Percentiles rank a stretch among this genome's conserved stretches.
Conservation (phyloP, 2,329 filamentous ascomycete species). For the Verticillium albo-atrum region DNA sequence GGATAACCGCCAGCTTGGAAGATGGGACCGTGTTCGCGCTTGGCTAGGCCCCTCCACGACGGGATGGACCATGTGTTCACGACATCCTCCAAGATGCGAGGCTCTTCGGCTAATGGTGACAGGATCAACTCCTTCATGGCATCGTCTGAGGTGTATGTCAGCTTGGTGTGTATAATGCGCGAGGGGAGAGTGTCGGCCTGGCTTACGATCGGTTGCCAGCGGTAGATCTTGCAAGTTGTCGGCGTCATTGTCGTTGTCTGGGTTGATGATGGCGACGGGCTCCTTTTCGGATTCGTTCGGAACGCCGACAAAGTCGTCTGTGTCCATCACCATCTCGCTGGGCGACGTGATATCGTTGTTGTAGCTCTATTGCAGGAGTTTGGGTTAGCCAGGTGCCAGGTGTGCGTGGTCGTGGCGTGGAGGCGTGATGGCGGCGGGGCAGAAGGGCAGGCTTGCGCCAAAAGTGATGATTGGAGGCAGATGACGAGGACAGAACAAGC, state of each 20-base stretch:
- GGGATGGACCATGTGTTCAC: slow-evolving; percentile 84
- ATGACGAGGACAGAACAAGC: not conserved
- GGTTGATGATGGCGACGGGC: slow-evolving; percentile 49
- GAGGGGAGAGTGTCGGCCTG: not conserved
- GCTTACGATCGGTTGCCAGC: slow-evolving; percentile 49
- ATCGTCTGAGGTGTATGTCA: slow-evolving; percentile 53
- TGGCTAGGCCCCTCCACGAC: slow-evolving; percentile 70
- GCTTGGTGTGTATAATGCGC: slow-evolving; percentile 3
- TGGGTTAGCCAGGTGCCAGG: slow-evolving; percentile 8
- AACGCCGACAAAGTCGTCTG: slow-evolving; percentile 49
- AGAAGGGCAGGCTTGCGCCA: not conserved
- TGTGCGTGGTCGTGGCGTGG: not conserved
- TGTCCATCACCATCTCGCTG: slow-evolving; percentile 53
- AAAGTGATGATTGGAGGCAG: not conserved
- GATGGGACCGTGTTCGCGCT: slow-evolving; percentile 81
- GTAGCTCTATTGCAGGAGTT: slow-evolving; percentile 37
- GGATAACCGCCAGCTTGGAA: slow-evolving; percentile 85
- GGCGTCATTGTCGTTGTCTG: slow-evolving; percentile 44
- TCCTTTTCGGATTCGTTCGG: slow-evolving; percentile 45
- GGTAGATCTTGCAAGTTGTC: slow-evolving; percentile 44
- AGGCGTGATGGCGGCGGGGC: not conserved
- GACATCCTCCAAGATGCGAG: slow-evolving; percentile 72
- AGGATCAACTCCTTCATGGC: slow-evolving; percentile 81
- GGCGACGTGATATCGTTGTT: slow-evolving; percentile 47
- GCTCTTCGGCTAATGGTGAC: slow-evolving; percentile 66